Evolutionary conservation across 805 yeast genomes (phyloP).

Genomic region (Metschnikowia arizonensis): DNA sequence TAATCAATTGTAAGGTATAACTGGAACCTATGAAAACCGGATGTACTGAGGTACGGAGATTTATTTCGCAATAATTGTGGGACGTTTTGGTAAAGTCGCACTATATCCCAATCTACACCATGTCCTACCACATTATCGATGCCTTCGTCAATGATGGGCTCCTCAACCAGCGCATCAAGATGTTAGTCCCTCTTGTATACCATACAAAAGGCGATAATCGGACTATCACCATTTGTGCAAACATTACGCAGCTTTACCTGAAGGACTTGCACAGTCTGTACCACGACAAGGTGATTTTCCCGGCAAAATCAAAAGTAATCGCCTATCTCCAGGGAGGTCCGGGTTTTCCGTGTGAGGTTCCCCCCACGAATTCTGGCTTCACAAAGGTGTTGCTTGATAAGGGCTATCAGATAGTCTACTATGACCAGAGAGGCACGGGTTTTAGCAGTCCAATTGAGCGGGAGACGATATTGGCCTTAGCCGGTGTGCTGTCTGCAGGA

Average conservation of each 20-base stretch:
- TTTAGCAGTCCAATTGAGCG: constrained; percentile 45
- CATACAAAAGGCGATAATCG: constrained; percentile 4
- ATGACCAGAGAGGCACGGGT: constrained; percentile 65
- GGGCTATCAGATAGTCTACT: constrained; percentile 42
- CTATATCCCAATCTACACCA: neutral
- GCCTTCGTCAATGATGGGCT: constrained; percentile 17
- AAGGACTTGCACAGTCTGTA: constrained; percentile 16
- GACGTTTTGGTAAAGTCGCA: too few relatives aligned
- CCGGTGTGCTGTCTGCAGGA: neutral
- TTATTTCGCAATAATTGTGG: too few relatives aligned
- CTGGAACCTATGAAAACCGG: too few relatives aligned
- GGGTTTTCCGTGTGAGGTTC: constrained; percentile 44
- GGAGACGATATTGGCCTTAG: constrained; percentile 18
- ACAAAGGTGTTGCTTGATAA: constrained; percentile 37
- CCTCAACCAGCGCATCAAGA: constrained; percentile 16
- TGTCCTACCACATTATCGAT: constrained; percentile 14
- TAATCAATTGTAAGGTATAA: too few relatives aligned
- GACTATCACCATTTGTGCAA: constrained; percentile 26
- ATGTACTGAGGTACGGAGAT: too few relatives aligned
- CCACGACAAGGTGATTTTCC: constrained; percentile 19
- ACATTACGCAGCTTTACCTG: constrained; percentile 31
- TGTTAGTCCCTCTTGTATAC: constrained; percentile 25
- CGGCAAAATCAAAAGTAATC: constrained; percentile 32
- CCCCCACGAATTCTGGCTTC: constrained; percentile 32
- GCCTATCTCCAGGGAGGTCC: constrained; percentile 54